phyloP scores from a whole-genome alignment of 345 rosid species.

The Gossypioides kirkii region DNA sequence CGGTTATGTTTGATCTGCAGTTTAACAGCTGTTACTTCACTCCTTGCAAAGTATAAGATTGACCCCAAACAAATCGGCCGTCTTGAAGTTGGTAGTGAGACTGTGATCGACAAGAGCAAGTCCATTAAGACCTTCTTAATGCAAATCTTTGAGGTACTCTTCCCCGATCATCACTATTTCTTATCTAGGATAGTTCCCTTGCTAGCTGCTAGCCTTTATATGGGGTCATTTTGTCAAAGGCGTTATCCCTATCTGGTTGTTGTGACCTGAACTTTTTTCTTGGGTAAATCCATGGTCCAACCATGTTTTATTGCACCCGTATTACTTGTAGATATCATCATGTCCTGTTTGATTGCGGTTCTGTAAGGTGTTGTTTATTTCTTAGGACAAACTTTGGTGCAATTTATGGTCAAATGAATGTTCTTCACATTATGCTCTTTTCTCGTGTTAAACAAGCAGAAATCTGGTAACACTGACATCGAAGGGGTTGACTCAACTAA shows the following conservation, averaged over 20 bases:
- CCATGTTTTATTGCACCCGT: neutral
- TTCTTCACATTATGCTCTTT: slow-evolving; percentile 5
- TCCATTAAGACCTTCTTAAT: slow-evolving; percentile 97
- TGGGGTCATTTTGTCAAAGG: neutral
- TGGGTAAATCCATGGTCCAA: neutral
- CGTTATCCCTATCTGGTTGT: neutral
- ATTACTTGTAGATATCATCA: neutral
- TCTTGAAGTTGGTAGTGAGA: slow-evolving; percentile 98
- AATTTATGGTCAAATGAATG: neutral
- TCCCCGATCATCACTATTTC: neutral
- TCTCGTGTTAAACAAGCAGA: slow-evolving; percentile 45
- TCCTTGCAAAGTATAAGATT: slow-evolving; percentile 80
- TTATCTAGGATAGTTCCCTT: neutral
- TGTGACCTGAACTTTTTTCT: neutral
- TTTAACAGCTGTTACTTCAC: slow-evolving; percentile 80
- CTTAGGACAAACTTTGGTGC: neutral
- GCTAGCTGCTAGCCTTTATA: neutral
- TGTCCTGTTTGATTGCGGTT: neutral
- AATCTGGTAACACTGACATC: slow-evolving; percentile 87
- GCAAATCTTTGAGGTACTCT: slow-evolving; percentile 92
- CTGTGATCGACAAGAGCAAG: slow-evolving; percentile 98
- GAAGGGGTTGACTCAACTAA: slow-evolving; percentile 98
- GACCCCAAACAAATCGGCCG: slow-evolving; percentile 96
- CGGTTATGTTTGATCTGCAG: slow-evolving; percentile 32
- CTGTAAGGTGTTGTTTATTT: neutral